Conservation (phyloP, 805 yeast genomes). For the Metschnikowia peoriensis region DNA sequence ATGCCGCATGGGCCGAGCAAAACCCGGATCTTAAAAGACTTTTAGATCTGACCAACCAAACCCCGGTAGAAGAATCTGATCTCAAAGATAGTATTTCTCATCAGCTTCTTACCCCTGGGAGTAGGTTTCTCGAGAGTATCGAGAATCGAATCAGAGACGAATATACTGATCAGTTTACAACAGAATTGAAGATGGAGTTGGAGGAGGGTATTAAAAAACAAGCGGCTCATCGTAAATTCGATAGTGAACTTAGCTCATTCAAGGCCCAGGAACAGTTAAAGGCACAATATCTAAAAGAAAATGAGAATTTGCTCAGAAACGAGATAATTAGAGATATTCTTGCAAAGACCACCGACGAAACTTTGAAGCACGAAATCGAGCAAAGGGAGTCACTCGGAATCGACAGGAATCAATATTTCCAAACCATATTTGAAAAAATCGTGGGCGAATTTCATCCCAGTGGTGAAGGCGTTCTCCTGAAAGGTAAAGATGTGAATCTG, state of each 20-base stretch:
- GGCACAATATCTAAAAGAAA: conserved; percentile 7
- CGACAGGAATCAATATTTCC: conserved; percentile 13
- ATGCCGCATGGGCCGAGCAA: conserved; percentile 7
- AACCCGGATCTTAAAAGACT: neutral
- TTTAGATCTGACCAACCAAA: neutral
- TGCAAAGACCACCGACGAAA: conserved; percentile 8
- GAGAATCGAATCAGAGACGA: conserved; percentile 5
- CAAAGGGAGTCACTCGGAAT: conserved; percentile 1
- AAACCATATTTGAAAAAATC: conserved; percentile 13
- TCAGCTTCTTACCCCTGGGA: neutral
- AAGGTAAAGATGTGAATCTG: conserved; percentile 8
- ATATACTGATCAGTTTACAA: conserved; percentile 1
- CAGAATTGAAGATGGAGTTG: neutral
- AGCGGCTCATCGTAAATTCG: neutral
- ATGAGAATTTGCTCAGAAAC: conserved; percentile 10
- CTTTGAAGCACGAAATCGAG: conserved; percentile 6
- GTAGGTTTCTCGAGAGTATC: conserved; percentile 1
- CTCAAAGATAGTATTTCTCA: conserved; percentile 3
- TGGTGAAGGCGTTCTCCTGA: conserved; percentile 6
- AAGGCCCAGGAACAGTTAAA: conserved; percentile 9
- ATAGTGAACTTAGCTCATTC: neutral
- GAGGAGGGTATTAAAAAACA: neutral
- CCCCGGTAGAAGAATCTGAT: neutral
- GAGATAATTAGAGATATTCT: conserved; percentile 7
- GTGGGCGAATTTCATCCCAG: conserved; percentile 16